Percentiles rank a stretch among this genome's conserved stretches.
phyloP scores from a whole-genome alignment of 2,329 filamentous ascomycete species.

The Capronia epimyces region DNA sequence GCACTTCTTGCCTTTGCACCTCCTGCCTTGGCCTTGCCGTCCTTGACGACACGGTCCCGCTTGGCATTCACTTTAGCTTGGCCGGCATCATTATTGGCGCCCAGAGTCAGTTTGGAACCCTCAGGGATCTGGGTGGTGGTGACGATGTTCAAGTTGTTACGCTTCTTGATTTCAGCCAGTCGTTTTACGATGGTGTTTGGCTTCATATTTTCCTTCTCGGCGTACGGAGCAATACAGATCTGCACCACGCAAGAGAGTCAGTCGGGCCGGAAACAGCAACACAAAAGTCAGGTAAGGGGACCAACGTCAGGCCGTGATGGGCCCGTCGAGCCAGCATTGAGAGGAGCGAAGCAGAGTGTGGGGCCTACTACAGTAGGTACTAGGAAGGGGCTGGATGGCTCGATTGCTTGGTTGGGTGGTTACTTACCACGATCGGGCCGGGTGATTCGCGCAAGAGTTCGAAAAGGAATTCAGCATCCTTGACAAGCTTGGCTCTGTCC shows the following conservation, averaged over 20 bases:
- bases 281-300: no score
- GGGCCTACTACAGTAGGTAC: no score
- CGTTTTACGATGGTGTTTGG: slow-evolving; percentile 18
- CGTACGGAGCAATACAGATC: slow-evolving; percentile 14
- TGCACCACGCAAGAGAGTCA: background rate
- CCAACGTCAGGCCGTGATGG: no score
- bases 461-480: slow-evolving; percentile 17
- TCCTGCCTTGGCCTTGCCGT: slow-evolving; percentile 1
- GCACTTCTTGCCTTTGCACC: background rate
- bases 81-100: background rate
- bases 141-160: slow-evolving; percentile 17
- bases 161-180: slow-evolving; percentile 17
- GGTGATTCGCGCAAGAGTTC: slow-evolving; percentile 14
- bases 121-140: slow-evolving; percentile 6
- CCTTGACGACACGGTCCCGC: background rate
- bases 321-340: no score
- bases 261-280: no score
- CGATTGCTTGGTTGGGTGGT: background rate
- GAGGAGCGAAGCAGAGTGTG: background rate
- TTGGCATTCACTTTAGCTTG: background rate
- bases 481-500: slow-evolving; percentile 1
- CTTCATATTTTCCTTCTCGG: slow-evolving; percentile 14
- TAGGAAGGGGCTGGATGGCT: background rate
- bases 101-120: background rate
- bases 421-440: slow-evolving; percentile 9